Evolutionary conservation across 192 early-diverging fungal genomes (phyloP), one percentile per base, ranked within the genome.

Genomic region (Dimargaris cristalligena): DNA sequence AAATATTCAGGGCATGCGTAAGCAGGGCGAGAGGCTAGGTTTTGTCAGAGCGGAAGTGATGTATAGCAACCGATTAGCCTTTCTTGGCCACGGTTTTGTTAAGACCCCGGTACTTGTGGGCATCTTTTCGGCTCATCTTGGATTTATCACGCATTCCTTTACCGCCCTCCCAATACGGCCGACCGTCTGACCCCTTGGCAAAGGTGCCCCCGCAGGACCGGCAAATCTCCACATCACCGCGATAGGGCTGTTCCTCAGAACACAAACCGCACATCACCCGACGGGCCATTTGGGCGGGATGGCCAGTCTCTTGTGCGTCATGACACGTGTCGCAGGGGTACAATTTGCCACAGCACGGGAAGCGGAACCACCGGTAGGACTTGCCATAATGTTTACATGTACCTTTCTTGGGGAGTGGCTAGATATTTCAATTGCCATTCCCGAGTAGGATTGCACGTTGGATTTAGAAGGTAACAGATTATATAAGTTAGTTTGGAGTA

Each of bases 111-210:
- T 65, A 80, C 74, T 88, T 88, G 30, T 74, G 65, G 8, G 63
- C 60, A 44, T 88, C 90, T 69, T 86, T 91, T 32, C 80, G 67
- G 59, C 70, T 86, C 92, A 96, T 92, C 25, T 69, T 59, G 8
- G 59, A 60, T 38, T 69, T 70, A 59, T 91, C 81, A 6, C 92
- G 71, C 25, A 84, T 84, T 4, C 92, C 92, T 28, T 85, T 73
- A 14, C 92, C 91, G 46, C 91, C 92, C 68, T 95, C 89, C 92
- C 92, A 95, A 60, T 87, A 94, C 4, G 78, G 73, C 20, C 78
- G 71, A 3, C 77, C 79, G 35, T 73, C 74, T 3, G 64, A 28
- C 2, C 60, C 68, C 29, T 71, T 75, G 29, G 77, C 63, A 25
- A 86, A 70, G 59, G 78, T 80, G 52, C 75, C 68, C 2, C 85